These are phyloP conservation scores for Pichia sorboxylosa DNA, from an alignment of 1,139 yeast genomes.

Conservation along the genomic window DNA sequence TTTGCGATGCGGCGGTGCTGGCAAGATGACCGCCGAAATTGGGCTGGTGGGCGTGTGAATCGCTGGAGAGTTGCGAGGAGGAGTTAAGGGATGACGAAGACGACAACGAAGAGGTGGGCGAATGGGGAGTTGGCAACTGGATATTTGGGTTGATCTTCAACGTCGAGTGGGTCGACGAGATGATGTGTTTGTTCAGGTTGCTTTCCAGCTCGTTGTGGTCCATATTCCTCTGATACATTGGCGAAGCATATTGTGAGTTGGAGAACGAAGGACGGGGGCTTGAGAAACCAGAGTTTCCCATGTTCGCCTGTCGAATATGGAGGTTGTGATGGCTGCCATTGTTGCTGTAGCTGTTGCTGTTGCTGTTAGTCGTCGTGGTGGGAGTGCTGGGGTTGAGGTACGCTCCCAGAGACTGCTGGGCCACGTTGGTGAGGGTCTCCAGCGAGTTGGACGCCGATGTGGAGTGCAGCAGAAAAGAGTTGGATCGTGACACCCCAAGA, in stretches of 20 bases:
- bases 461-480: constrained; percentile 9
- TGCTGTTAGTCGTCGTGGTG: background rate
- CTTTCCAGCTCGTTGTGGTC: background rate
- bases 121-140: background rate
- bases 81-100: background rate
- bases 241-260: constrained; percentile 7
- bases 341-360: no score
- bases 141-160: background rate
- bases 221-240: background rate
- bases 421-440: constrained; percentile 12
- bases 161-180: background rate
- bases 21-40: background rate
- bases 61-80: constrained; percentile 2
- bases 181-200: background rate
- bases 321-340: no score
- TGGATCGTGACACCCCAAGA: constrained; percentile 15
- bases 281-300: constrained; percentile 1
- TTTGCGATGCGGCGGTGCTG: background rate
- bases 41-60: constrained; percentile 1
- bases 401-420: constrained; percentile 11
- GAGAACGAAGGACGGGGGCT: constrained; percentile 5
- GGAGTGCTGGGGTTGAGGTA: no score
- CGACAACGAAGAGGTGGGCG: background rate
- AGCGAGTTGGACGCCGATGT: constrained; percentile 6
- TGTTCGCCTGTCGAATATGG: no score